Conservation (phyloP, 2,329 filamentous ascomycete genomes). For the Aureobasidium zeae region DNA sequence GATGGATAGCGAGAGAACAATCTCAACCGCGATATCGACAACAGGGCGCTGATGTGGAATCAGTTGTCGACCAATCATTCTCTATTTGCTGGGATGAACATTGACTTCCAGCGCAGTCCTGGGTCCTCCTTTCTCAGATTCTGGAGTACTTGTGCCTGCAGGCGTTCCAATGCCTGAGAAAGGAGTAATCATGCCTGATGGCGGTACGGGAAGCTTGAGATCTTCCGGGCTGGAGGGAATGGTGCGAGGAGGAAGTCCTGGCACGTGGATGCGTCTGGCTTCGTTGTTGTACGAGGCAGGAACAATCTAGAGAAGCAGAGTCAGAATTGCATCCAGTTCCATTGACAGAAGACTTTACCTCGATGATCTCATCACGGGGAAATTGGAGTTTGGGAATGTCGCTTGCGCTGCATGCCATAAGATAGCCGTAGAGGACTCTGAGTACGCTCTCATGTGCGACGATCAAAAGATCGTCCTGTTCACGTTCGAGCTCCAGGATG, state of each 20-base stretch:
- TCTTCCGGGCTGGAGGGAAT: slow-evolving; percentile 73
- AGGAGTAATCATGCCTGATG: slow-evolving; percentile 41
- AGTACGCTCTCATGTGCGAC: slow-evolving; percentile 98
- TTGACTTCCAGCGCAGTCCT: slow-evolving; percentile 2
- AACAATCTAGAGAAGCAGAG: slow-evolving; percentile 54
- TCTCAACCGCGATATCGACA: no score
- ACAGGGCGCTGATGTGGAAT: no score
- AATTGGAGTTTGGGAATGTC: slow-evolving; percentile 91
- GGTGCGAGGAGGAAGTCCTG: slow-evolving; percentile 53
- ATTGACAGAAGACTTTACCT: slow-evolving; percentile 40
- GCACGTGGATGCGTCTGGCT: slow-evolving; percentile 81
- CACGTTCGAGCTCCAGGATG: slow-evolving; percentile 90
- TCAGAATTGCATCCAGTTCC: background rate
- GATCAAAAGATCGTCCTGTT: slow-evolving; percentile 95
- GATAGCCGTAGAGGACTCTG: slow-evolving; percentile 88
- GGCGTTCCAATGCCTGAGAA: slow-evolving; percentile 34
- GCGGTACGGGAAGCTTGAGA: slow-evolving; percentile 66
- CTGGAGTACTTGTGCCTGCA: slow-evolving; percentile 17
- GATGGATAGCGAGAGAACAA: no score
- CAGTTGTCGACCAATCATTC: background rate
- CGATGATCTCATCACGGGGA: slow-evolving; percentile 93
- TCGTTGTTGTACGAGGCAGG: slow-evolving; percentile 96
- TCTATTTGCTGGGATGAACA: slow-evolving; percentile 3
- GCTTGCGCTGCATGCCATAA: slow-evolving; percentile 95
- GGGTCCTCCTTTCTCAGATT: background rate